phyloP scores from a whole-genome alignment of 2,329 filamentous ascomycete genomes.

The Pochonia chlamydosporia region DNA sequence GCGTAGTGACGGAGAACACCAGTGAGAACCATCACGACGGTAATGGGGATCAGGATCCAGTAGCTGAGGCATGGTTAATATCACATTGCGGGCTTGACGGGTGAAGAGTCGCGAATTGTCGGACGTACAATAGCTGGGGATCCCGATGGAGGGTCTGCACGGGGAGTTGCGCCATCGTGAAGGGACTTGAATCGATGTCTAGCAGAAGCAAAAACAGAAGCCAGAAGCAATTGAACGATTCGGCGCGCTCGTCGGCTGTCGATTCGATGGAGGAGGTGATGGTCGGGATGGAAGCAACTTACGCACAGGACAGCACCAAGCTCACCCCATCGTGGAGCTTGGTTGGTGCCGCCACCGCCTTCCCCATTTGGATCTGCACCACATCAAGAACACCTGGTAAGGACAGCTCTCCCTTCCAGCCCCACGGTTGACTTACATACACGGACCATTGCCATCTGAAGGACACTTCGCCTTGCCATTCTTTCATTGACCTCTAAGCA shows the following conservation, averaged over 20 bases:
- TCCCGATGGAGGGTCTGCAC: conserved; percentile 97
- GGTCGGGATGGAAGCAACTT: neutral
- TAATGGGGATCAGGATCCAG: conserved; percentile 98
- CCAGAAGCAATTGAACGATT: neutral
- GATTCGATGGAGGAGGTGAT: neutral
- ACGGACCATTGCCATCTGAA: neutral
- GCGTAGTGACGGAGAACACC: conserved; percentile 95
- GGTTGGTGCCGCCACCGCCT: neutral
- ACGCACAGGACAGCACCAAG: neutral
- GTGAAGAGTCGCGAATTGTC: neutral
- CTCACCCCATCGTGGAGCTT: conserved; percentile 1
- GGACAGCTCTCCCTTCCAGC: conserved; percentile 3
- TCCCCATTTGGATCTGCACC: neutral
- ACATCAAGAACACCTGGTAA: neutral
- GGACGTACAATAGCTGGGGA: conserved; percentile 87
- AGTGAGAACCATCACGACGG: conserved; percentile 94
- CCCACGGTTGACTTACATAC: conserved; percentile 2
- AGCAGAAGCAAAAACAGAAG: neutral
- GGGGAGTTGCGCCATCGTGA: conserved; percentile 71
- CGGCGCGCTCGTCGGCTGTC: conserved; percentile 1
- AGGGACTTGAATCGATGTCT: conserved; percentile 6
- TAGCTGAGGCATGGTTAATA: conserved; percentile 54
- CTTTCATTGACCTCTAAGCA: neutral
- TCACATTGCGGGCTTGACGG: too few species aligned
- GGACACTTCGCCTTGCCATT: conserved; percentile 3